Base-by-base conservation (phyloP, 1,284 basidiomycete genomes). In the Rhodotorula sp. region DNA sequence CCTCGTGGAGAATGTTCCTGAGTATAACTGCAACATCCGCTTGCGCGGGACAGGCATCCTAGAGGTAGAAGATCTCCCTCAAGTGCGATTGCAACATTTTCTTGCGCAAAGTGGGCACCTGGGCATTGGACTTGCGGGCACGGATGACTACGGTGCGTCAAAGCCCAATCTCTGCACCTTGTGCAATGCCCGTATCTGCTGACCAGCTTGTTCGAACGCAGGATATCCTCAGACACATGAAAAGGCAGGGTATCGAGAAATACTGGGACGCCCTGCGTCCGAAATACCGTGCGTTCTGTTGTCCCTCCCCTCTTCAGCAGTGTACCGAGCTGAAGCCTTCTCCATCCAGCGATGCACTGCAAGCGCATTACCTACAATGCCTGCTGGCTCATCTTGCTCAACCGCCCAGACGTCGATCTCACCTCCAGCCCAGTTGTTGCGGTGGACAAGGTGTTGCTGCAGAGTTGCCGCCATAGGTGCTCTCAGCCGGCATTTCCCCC, bases 281-380 rank as follows among this genome's bases (percentile, higher is more conserved):
- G 4, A 78, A 81, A 21, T 87, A 84, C 79, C 81, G 86, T 85
- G 76, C 53, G 84, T 61, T 22, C 44, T 19, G 32, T 36, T 8
- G 21, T 32, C 27, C n/a, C 39, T 36, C 22, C 22, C 55, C 58
- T 61, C 44, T 9, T n/a, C n/a, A 6, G n/a, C 48, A n/a, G 12
- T 27, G 17, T 41, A 17, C 27, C 8, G 9, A 2, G 25, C 12
- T 32, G 32, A 1, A 39, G 10, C 8, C n/a, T 21, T 37, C n/a
- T 3, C 1, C 19, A 19, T 34, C 1, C 56, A 76, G 72, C 76
- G 8, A 68, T 76, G 64, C 85, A 86, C 58, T 87, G 86, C 78
- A 88, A 87, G 76, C 83, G 87, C 39, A 83, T 87, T 25, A 85
- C 88, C 39, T 80, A 86, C 60, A 85, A 88, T 75, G 84, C 86